A percentile compares a stretch with the other conserved stretches of the same genome.
Evolutionary conservation across 441 rosid species (phyloP).

Genomic region (Cnidoscolus chayamansa): DNA sequence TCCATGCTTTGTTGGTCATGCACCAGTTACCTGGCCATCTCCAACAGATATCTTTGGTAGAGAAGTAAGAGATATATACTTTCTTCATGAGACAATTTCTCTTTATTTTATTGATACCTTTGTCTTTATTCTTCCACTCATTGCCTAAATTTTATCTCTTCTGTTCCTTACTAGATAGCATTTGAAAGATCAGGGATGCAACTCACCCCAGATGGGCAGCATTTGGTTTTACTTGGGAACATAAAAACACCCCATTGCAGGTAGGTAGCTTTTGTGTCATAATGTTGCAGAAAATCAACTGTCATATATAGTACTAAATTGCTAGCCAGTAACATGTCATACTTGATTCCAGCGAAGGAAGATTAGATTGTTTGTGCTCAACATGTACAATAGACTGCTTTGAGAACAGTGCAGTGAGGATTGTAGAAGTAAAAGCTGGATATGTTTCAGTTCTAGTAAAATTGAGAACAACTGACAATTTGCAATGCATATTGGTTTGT

Average conservation of each 20-base stretch:
- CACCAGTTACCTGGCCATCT: constrained; percentile 47
- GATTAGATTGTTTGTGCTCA: constrained; percentile 66
- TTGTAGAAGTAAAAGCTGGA: constrained; percentile 66
- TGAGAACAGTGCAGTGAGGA: constrained; percentile 54
- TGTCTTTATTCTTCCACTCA: constrained; percentile 12
- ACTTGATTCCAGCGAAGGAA: constrained; percentile 54
- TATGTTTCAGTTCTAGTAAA: constrained; percentile 61
- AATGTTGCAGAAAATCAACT: constrained; percentile 12
- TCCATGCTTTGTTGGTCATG: constrained; percentile 73
- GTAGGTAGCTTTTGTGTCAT: constrained; percentile 35
- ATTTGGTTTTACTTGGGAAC: constrained; percentile 59
- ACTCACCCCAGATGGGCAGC: constrained; percentile 68
- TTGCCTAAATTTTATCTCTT: constrained; percentile 16
- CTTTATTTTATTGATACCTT: constrained; percentile 13
- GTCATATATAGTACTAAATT: constrained; percentile 2
- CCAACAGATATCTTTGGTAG: constrained; percentile 38
- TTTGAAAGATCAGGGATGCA: constrained; percentile 57
- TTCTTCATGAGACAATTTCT: constrained; percentile 13
- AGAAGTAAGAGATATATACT: constrained; percentile 37
- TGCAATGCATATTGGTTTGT: constrained; percentile 61
- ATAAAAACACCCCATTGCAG: constrained; percentile 81
- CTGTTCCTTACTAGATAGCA: constrained; percentile 42
- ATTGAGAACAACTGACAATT: constrained; percentile 45
- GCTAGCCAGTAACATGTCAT: constrained; percentile 19
- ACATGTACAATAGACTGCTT: constrained; percentile 54